Evolutionary conservation across 2,329 filamentous ascomycete genomes (phyloP).

Genomic region (Fusarium protoensiforme): DNA sequence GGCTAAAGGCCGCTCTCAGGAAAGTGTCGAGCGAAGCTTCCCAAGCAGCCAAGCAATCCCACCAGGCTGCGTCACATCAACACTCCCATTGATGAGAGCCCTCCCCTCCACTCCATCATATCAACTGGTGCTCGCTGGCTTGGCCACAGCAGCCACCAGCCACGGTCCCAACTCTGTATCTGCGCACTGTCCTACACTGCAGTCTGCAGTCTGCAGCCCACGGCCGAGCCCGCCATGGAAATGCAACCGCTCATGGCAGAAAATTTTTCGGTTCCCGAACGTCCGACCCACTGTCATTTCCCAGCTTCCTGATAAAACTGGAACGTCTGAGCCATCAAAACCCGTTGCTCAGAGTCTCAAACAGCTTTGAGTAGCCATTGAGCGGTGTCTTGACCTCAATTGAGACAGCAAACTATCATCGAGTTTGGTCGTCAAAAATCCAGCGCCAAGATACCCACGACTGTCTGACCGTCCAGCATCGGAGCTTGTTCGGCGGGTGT

Average conservation of each 20-base stretch:
- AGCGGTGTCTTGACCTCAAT: neutral
- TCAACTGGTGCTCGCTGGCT: slow-evolving; percentile 4
- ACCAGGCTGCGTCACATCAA: slow-evolving; percentile 32
- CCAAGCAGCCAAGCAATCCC: slow-evolving; percentile 2
- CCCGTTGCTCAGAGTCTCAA: neutral
- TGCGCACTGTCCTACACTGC: slow-evolving; percentile 29
- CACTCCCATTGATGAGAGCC: neutral
- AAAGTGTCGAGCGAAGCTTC: slow-evolving; percentile 3
- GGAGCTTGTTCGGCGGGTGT: slow-evolving; percentile 20
- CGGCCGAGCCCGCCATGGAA: slow-evolving; percentile 1
- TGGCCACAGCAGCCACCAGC: slow-evolving; percentile 14
- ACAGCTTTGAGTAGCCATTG: neutral
- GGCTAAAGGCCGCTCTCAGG: neutral
- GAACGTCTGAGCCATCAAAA: neutral
- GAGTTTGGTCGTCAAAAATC: neutral
- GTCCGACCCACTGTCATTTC: slow-evolving; percentile 33
- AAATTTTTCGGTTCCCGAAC: slow-evolving; percentile 35
- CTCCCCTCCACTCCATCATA: neutral
- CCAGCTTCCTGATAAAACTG: slow-evolving; percentile 18
- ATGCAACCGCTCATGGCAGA: slow-evolving; percentile 14
- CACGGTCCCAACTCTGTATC: neutral
- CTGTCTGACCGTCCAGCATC: neutral
- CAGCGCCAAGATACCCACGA: neutral
- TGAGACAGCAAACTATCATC: neutral
- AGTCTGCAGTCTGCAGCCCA: neutral